Conservation (phyloP, 176 grass and related monocot species). For the Oryza nivara region DNA sequence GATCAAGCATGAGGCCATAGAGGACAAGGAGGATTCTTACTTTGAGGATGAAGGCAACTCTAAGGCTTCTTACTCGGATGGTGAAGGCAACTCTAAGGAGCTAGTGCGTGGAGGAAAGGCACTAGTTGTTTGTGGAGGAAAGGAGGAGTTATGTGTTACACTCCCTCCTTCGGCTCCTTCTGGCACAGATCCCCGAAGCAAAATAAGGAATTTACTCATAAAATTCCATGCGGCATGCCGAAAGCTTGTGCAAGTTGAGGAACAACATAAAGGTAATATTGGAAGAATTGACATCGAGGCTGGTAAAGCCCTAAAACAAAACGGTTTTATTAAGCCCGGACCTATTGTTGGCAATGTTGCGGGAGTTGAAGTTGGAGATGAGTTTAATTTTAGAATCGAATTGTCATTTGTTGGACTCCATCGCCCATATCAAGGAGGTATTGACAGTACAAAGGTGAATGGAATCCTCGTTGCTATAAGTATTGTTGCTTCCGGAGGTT, state of each 20-base stretch:
- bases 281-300: constrained; percentile 52
- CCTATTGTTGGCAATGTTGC: constrained; percentile 59
- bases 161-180: constrained; percentile 53
- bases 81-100: constrained; percentile 33
- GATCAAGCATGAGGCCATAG: constrained; percentile 11
- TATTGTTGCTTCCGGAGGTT: constrained; percentile 74
- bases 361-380: constrained; percentile 74
- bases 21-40: constrained; percentile 34
- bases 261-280: constrained; percentile 37
- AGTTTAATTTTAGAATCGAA: constrained; percentile 75
- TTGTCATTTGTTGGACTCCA: constrained; percentile 71
- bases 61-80: constrained; percentile 8
- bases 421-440: constrained; percentile 59
- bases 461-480: constrained; percentile 54
- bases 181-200: constrained; percentile 46
- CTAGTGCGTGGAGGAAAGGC: neutral
- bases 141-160: constrained; percentile 42
- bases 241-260: constrained; percentile 63
- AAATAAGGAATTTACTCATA: constrained; percentile 54
- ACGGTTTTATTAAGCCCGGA: constrained; percentile 42
- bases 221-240: constrained; percentile 54
- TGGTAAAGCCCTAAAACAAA: constrained; percentile 41
- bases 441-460: constrained; percentile 44
- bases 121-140: constrained; percentile 37
- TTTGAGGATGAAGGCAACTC: constrained; percentile 36